Base-by-base conservation (phyloP, 192 early-diverging fungal genomes). In the Dissophora globulifera region DNA sequence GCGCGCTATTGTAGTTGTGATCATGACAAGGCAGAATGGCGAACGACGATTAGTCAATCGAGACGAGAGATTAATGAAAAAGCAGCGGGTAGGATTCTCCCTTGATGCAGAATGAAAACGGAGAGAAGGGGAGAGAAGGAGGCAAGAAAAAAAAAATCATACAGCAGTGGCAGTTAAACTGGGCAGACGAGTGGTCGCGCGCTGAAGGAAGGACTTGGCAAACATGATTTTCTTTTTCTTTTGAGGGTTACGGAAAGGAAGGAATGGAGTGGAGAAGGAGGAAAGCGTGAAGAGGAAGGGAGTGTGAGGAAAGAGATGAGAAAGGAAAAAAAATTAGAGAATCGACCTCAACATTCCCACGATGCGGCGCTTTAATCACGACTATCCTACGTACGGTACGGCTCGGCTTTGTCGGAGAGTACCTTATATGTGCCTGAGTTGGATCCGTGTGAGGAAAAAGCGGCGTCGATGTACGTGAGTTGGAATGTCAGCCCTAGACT, bases 121-220 rank as follows among this genome's bases (percentile, higher is more conserved):
- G 26, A 54, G 12, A 54, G 26, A 27, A 35, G 27, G 17, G 11
- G 27, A 17, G 27, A 11, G 32, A n/a, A 6, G n/a, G n/a, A n/a
- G n/a, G n/a, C n/a, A n/a, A n/a, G n/a, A n/a, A n/a, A n/a, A n/a
- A n/a, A n/a, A n/a, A n/a, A 22, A 12, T 15, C 50, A 19, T 75
- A 75, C 71, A 66, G 71, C 71, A 23, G 71, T 60, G 49, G 62
- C 55, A 51, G 71, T 54, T 41, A 75, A 45, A 50, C 62, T 58
- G 11, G 71, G 71, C 17, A 75, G 48, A 58, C 62, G 62, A 25
- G 62, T 61, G 50, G 60, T 51, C 33, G 71, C 71, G 23, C 71
- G 57, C 57, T 75, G 71, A 57, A 75, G 55, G 47, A 75, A 75
- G 19, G 71, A 66, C 71, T 75, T 75, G 33, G 71, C 71, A 35